Conservation (phyloP, 345 rosid species). For the Euphorbia tirucalli region DNA sequence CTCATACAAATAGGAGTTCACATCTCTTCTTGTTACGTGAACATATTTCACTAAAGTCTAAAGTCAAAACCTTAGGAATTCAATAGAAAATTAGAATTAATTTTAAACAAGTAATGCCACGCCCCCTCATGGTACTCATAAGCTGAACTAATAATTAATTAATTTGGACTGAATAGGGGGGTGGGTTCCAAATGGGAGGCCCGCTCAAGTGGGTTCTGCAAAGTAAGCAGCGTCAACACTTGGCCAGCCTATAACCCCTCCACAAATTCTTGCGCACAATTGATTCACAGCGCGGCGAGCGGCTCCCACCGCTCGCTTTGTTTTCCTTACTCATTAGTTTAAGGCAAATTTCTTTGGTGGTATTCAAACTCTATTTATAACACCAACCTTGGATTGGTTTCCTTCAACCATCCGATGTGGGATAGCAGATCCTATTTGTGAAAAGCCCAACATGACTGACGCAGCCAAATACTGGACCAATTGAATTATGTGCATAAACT, state of each 20-base stretch:
- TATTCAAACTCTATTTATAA: not conserved
- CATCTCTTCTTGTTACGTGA: too few species aligned
- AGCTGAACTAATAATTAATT: too few species aligned
- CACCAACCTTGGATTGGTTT: too few species aligned
- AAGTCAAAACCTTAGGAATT: too few species aligned
- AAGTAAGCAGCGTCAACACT: constrained; percentile 87
- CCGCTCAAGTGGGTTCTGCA: constrained; percentile 82
- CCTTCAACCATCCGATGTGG: constrained; percentile 6
- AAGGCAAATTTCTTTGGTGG: constrained; percentile 15
- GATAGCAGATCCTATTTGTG: not conserved
- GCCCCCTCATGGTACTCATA: too few species aligned
- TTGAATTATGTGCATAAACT: too few species aligned
- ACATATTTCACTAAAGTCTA: too few species aligned
- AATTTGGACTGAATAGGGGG: not conserved
- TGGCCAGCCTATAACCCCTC: constrained; percentile 89
- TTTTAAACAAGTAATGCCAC: too few species aligned
- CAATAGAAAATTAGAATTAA: too few species aligned
- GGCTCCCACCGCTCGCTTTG: constrained; percentile 76
- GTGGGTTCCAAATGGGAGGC: constrained; percentile 52
- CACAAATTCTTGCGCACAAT: constrained; percentile 68
- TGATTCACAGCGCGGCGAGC: constrained; percentile 47
- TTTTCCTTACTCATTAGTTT: constrained; percentile 99
- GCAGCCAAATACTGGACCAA: not conserved
- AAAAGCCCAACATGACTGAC: not conserved
- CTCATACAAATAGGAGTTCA: too few species aligned